Evolutionary conservation across 2,329 filamentous ascomycete species (phyloP), one percentile per base, ranked within the genome.

Genomic region (Aureobasidium sp.): DNA sequence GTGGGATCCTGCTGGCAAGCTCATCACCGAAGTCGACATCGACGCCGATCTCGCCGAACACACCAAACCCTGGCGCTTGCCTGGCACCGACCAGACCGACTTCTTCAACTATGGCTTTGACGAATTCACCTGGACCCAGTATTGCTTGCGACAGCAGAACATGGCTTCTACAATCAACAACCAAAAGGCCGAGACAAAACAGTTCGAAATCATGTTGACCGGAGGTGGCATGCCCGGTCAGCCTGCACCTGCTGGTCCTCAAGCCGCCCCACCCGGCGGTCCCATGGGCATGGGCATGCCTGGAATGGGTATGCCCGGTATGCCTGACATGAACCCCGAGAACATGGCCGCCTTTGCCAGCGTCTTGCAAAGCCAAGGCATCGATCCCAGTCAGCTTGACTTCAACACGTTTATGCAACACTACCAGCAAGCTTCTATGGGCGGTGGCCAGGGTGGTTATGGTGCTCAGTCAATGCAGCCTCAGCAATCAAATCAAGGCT

Each of bases 21-120:
- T 94, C 67, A 88, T 94, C 51, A 75, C 67, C 1, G 74, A 76
- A 49, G 67, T 81, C 57, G 78, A 81, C 64, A 77, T 82, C 64
- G 79, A 81, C 64, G 77, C 77, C 49, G 77, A 80, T 64, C 71
- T 80, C 21, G 78, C 79, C 58, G 90, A 91, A 68, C 78, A 82
- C 64, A 89, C 92, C 64, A 97, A 96, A 73, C 92, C 93, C 19
- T 99, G 94, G 94, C 86, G 94, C 46, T 87, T 92, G 65, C 94
- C 94, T 0, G 94, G 94, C 49, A 92, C 93, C 11, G 94, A 99
- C 69, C 84, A 96, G 59, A 94, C 89, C 62, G 94, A 99, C 73
- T 97, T 95, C 76, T 97, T 97, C 83, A 97, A 97, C 78, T 97
- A 97, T 74, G 93, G 93, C 61, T 97, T 97, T 70, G 93, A 97